Evolutionary conservation across 441 rosid species (phyloP).

Genomic region (Daphne laureola): DNA sequence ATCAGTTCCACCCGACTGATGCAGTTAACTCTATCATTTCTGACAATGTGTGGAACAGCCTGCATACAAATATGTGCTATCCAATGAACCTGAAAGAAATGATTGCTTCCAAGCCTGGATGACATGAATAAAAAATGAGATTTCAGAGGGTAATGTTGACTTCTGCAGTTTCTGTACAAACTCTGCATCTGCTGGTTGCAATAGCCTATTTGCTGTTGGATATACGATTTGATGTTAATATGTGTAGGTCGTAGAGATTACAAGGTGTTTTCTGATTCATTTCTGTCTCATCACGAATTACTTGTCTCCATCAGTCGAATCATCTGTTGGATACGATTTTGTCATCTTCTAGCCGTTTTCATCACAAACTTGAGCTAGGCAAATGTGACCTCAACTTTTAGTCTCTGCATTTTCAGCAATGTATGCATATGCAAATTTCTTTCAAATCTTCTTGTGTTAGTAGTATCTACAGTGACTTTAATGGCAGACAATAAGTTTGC

Average conservation of each 20-base stretch:
- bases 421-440: slow-evolving; percentile 10
- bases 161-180: no score
- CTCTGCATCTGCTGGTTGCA: no score
- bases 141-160: no score
- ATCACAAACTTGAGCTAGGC: slow-evolving; percentile 22
- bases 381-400: slow-evolving; percentile 25
- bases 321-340: background rate
- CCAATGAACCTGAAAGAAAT: slow-evolving; percentile 61
- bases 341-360: slow-evolving; percentile 21
- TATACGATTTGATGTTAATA: no score
- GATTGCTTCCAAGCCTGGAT: slow-evolving; percentile 16
- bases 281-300: slow-evolving; percentile 77
- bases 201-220: no score
- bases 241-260: background rate
- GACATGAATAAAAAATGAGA: no score
- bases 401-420: slow-evolving; percentile 34
- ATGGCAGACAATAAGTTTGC: slow-evolving; percentile 41
- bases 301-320: slow-evolving; percentile 28
- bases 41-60: slow-evolving; percentile 76
- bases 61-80: slow-evolving; percentile 71
- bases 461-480: slow-evolving; percentile 22
- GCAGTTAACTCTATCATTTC: slow-evolving; percentile 71
- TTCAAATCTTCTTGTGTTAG: no score
- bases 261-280: slow-evolving; percentile 33
- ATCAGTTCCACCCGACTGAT: slow-evolving; percentile 87